Evolutionary conservation across 1,284 basidiomycete genomes (phyloP).

Genomic region (Cutaneotrichosporon curvatum): DNA sequence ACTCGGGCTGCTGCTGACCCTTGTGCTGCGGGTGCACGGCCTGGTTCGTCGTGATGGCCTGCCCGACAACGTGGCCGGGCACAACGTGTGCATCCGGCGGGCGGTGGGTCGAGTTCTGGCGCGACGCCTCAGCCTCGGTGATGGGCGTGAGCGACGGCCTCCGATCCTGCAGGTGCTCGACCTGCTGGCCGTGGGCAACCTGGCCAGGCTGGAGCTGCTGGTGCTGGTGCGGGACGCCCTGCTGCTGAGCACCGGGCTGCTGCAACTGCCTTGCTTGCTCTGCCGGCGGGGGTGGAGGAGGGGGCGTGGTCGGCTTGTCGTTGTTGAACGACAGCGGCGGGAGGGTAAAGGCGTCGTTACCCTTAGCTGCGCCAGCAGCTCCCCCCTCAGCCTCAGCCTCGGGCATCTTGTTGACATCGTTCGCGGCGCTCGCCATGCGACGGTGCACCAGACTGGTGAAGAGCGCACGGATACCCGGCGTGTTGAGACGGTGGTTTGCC

Average conservation of each 20-base stretch:
- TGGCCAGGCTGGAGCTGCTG: background rate
- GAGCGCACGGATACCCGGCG: constrained; percentile 60
- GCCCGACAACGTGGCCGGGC: background rate
- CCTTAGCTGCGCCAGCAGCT: background rate
- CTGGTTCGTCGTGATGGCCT: background rate
- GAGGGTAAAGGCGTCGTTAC: constrained; percentile 21
- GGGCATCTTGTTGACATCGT: constrained; percentile 7
- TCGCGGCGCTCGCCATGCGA: constrained; percentile 50
- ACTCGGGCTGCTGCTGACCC: background rate
- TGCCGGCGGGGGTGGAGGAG: no score
- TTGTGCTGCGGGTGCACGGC: background rate
- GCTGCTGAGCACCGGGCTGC: background rate
- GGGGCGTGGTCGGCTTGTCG: constrained; percentile 1
- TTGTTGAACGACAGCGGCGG: constrained; percentile 35
- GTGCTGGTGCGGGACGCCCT: background rate
- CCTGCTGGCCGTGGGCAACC: background rate
- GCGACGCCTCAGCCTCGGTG: constrained; percentile 50
- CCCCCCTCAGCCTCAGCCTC: no score
- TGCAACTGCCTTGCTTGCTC: no score
- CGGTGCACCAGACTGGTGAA: constrained; percentile 60
- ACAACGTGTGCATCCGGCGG: background rate
- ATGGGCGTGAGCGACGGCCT: constrained; percentile 50
- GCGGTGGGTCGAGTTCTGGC: constrained; percentile 9
- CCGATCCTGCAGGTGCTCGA: constrained; percentile 2
- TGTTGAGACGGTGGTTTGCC: constrained; percentile 62